Conservation (phyloP, 2,329 filamentous ascomycete genomes). For the Claviceps sp. region DNA sequence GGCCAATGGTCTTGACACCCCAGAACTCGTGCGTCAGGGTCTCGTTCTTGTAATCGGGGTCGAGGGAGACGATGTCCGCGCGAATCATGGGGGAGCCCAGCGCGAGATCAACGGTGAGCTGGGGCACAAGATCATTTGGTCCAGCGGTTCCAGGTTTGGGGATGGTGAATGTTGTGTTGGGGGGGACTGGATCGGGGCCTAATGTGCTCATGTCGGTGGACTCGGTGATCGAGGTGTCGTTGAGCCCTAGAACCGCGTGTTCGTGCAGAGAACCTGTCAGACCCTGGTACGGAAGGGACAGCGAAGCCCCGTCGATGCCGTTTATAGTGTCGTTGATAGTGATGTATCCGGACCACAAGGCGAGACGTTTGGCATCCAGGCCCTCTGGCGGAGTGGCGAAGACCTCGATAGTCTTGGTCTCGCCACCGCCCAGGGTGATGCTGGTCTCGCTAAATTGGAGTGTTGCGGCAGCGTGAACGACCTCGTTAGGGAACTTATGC, state of each 20-base stretch:
- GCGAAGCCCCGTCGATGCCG: constrained; percentile 22
- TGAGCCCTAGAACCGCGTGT: constrained; percentile 11
- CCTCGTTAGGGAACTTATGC: constrained; percentile 30
- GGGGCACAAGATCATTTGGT: constrained; percentile 21
- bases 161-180: constrained; percentile 27
- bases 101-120: constrained; percentile 25
- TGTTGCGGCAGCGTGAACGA: constrained; percentile 26
- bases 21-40: constrained; percentile 16
- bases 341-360: constrained; percentile 8
- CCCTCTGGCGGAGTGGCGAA: constrained; percentile 3
- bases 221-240: constrained; percentile 16
- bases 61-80: constrained; percentile 29
- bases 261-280: constrained; percentile 22
- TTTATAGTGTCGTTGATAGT: constrained; percentile 17
- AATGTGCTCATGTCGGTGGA: constrained; percentile 18
- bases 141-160: constrained; percentile 25
- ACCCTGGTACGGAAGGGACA: constrained; percentile 29
- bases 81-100: constrained; percentile 32
- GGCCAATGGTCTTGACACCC: constrained; percentile 28
- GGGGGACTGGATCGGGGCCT: constrained; percentile 10
- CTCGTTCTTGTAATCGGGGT: constrained; percentile 9
- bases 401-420: constrained; percentile 5
- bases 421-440: constrained; percentile 2
- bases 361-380: constrained; percentile 4
- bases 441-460: constrained; percentile 5